Base-by-base conservation (phyloP, 306 rosid genomes). In the Mimosa pudica region DNA sequence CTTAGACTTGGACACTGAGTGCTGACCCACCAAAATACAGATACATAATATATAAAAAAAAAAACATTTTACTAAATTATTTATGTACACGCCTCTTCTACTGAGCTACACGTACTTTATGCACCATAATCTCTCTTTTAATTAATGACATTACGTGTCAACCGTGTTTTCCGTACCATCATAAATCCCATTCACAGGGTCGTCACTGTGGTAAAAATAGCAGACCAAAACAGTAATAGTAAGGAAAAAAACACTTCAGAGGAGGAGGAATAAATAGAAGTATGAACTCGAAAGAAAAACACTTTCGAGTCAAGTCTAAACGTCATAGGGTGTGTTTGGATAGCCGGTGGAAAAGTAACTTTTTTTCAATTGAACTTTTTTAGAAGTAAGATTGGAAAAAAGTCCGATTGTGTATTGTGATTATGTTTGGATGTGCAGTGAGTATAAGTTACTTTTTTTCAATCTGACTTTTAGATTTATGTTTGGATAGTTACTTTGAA, bases 131-230 rank as follows among this genome's bases (percentile, higher is more conserved):
- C 6, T 17, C 9, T n/a, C 3, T 38, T 38, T 38, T 9, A 17
- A 20, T 20, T 38, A 46, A 35, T 73, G 48, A 47, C 74, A 77
- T 72, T 65, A 46, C 67, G 10, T 33, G 51, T 33, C 63, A 63
- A 65, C 47, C 35, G 70, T 30, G 62, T 54, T 14, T 35, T 30
- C 66, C 60, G 77, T 76, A 70, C 63, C 14, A 71, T 49, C 81
- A 70, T 42, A 35, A 60, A 45, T 42, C 60, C 32, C 70, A 47
- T 63, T 44, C 20, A 46, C 17, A 52, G 7, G 47, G 49, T 17
- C n/a, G 64, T 73, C 48, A 47, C 35, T 4, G 76, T 8, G 71
- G 35, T 62, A 45, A 75, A 46, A 45, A 42, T 32, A 10, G 60
- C 8, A 45, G 46, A 6, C 47, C 30, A 63, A 48, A 33, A 24